Evolutionary conservation across 768 basidiomycete species (phyloP).

Genomic region (Daedaleopsis nitida): DNA sequence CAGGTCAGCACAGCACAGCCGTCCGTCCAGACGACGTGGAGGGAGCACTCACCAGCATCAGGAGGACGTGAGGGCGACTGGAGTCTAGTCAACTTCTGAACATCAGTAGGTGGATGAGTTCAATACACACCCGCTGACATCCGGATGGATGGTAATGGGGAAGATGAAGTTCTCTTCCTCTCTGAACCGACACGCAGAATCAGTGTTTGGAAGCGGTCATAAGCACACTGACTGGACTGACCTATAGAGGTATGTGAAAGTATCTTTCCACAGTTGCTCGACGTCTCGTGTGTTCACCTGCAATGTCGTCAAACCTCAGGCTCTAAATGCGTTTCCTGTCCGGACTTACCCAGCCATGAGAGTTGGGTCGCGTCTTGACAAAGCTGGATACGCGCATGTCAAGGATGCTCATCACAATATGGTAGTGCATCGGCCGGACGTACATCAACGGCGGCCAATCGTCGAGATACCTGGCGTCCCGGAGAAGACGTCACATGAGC

Average conservation of each 20-base stretch:
- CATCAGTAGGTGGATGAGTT: not conserved
- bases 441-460: constrained; percentile 80
- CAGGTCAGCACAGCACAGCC: not conserved
- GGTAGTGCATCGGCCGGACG: not conserved
- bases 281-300: constrained; percentile 67
- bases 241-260: constrained; percentile 69
- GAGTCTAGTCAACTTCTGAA: not conserved
- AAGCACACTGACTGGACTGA: constrained; percentile 20
- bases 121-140: constrained; percentile 61
- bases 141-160: constrained; percentile 79
- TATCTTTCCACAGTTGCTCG: constrained; percentile 77
- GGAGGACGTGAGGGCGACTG: constrained; percentile 67
- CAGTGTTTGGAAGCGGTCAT: too few relatives aligned
- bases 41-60: constrained; percentile 59
- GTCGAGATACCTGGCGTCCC: constrained; percentile 49
- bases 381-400: constrained; percentile 46
- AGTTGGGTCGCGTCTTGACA: constrained; percentile 65
- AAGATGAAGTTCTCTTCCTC: constrained; percentile 57
- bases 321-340: not conserved
- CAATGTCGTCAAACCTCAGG: not conserved
- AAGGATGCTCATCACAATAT: not conserved
- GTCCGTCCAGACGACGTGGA: not conserved
- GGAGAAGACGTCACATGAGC: not conserved
- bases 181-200: not conserved
- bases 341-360: constrained; percentile 66